phyloP scores from a whole-genome alignment of 2,329 filamentous ascomycete genomes.

The Cladosporium oxysporum region DNA sequence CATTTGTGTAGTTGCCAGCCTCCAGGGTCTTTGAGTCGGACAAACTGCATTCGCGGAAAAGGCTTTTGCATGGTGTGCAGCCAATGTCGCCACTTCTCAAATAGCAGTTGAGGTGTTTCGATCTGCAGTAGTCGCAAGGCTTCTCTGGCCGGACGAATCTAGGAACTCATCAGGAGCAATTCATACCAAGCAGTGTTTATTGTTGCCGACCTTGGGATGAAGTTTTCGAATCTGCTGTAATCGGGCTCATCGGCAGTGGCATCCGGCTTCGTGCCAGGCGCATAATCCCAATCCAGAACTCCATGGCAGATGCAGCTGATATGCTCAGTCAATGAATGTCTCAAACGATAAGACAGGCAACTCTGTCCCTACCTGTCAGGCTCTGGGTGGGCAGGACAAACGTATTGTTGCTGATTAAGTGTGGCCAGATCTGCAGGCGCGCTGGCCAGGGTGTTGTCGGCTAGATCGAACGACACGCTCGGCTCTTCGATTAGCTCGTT shows the following conservation, averaged over 20 bases:
- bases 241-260: constrained; percentile 27
- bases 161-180: not conserved
- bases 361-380: constrained; percentile 15
- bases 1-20: constrained; percentile 30
- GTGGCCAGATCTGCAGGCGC: constrained; percentile 13
- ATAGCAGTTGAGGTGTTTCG: constrained; percentile 50
- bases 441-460: constrained; percentile 12
- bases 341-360: not conserved
- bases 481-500: constrained; percentile 8
- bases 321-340: not conserved
- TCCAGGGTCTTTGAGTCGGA: constrained; percentile 36
- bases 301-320: constrained; percentile 27
- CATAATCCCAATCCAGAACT: constrained; percentile 23
- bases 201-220: constrained; percentile 40
- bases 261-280: constrained; percentile 5
- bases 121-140: constrained; percentile 52
- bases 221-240: constrained; percentile 48
- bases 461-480: constrained; percentile 2
- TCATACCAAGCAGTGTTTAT: not conserved
- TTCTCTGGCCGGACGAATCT: constrained; percentile 44
- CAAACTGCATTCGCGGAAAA: constrained; percentile 53
- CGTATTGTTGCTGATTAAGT: constrained; percentile 2
- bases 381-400: constrained; percentile 23
- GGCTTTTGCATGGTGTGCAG: constrained; percentile 50
- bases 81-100: constrained; percentile 41